Percentiles rank a stretch among this genome's conserved stretches.
phyloP scores from a whole-genome alignment of 257 asterid genomes.

The Apocynum venetum region DNA sequence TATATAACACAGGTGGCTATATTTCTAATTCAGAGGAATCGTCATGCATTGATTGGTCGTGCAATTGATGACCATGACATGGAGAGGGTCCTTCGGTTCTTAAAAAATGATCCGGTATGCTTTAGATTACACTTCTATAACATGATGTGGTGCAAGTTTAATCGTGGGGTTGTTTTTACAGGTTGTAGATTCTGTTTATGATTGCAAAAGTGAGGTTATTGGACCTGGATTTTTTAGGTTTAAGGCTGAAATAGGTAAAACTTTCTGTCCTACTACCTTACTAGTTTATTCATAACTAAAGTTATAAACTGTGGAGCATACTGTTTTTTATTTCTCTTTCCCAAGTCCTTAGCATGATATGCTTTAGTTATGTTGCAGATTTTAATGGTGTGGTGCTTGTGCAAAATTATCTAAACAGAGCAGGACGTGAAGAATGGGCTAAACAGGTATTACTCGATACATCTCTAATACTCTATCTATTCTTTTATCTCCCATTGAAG shows the following conservation, averaged over 20 bases:
- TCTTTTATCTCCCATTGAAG: too few species aligned
- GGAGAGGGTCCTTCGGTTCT: conserved; percentile 79
- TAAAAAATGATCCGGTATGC: conserved; percentile 77
- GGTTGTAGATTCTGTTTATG: conserved; percentile 93
- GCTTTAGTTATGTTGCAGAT: conserved; percentile 43
- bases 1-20: conserved; percentile 69
- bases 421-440: conserved; percentile 96
- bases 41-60: conserved; percentile 94
- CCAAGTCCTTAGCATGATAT: conserved; percentile 11
- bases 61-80: conserved; percentile 90
- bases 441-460: conserved; percentile 49
- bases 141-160: conserved; percentile 16
- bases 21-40: conserved; percentile 96
- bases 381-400: conserved; percentile 93
- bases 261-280: not conserved
- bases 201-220: conserved; percentile 98
- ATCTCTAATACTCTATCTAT: too few species aligned
- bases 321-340: not conserved
- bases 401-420: conserved; percentile 77
- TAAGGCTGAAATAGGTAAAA: conserved; percentile 96
- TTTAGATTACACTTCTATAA: conserved; percentile 17
- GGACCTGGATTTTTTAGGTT: conserved; percentile 98
- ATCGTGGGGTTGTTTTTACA: conserved; percentile 25
- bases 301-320: not conserved
- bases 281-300: not conserved